phyloP scores from a whole-genome alignment of 2,329 filamentous ascomycete genomes.

The Emergomyces africanus region DNA sequence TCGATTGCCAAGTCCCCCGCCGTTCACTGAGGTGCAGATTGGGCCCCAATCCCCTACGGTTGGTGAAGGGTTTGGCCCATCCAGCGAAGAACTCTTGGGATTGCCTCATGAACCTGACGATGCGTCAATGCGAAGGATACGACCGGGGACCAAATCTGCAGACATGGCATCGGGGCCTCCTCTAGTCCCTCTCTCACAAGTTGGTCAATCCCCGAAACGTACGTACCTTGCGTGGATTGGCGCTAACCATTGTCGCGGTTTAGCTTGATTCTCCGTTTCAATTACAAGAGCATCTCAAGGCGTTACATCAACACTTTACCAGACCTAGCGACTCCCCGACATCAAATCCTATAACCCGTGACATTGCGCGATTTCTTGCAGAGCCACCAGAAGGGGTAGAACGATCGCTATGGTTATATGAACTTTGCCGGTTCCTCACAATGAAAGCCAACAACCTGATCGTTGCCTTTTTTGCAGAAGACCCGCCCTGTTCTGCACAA shows the following conservation, averaged over 20 bases:
- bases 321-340: slow-evolving; percentile 45
- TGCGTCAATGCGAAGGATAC: slow-evolving; percentile 70
- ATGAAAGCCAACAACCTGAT: slow-evolving; percentile 89
- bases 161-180: slow-evolving; percentile 92
- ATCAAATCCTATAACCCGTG: slow-evolving; percentile 59
- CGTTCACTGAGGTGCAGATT: slow-evolving; percentile 87
- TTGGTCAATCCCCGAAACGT: slow-evolving; percentile 27
- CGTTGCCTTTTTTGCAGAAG: slow-evolving; percentile 83
- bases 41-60: slow-evolving; percentile 62
- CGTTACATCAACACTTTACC: slow-evolving; percentile 74
- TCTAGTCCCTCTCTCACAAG: slow-evolving; percentile 71
- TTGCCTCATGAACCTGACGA: slow-evolving; percentile 49
- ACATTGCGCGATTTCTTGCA: slow-evolving; percentile 62
- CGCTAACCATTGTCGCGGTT: slow-evolving; percentile 7
- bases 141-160: slow-evolving; percentile 78
- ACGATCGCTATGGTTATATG: slow-evolving; percentile 88
- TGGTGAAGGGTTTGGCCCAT: slow-evolving; percentile 45
- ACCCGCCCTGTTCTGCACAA: slow-evolving; percentile 70
- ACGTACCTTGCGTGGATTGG: background rate
- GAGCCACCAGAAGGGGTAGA: slow-evolving; percentile 72
- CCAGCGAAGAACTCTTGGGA: slow-evolving; percentile 43
- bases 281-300: slow-evolving; percentile 91
- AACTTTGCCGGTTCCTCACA: slow-evolving; percentile 90
- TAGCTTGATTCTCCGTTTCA: slow-evolving; percentile 96
- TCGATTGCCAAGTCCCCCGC: slow-evolving; percentile 85